Evolutionary conservation across 208 protist species (phyloP).

Genomic region (Crithidia expoeki): DNA sequence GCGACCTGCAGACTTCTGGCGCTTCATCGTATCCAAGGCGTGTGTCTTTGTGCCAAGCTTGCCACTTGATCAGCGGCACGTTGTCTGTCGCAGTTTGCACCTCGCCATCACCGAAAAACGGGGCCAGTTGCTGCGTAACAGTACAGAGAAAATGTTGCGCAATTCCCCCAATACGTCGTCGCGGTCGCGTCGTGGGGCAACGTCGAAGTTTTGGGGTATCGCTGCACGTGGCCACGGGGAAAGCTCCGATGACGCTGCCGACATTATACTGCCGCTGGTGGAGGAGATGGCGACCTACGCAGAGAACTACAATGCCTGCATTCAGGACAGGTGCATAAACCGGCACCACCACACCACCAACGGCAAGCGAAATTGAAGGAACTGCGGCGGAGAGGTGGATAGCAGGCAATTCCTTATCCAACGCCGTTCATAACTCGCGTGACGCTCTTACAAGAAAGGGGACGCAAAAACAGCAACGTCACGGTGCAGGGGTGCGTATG

Average conservation of each 20-base stretch:
- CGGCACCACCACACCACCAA: background rate
- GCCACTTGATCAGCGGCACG: slow-evolving; percentile 43
- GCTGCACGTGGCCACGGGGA: background rate
- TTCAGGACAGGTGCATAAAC: background rate
- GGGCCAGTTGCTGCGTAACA: slow-evolving; percentile 22
- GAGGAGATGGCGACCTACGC: slow-evolving; percentile 62
- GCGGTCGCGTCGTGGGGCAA: background rate
- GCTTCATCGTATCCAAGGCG: slow-evolving; percentile 76
- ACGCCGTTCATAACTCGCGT: too few species aligned
- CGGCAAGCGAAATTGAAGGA: background rate
- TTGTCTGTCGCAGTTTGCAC: slow-evolving; percentile 50
- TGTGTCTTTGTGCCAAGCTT: slow-evolving; percentile 76
- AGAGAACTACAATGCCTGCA: slow-evolving; percentile 51
- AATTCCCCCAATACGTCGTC: background rate
- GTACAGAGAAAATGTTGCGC: background rate
- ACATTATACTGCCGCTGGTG: slow-evolving; percentile 63
- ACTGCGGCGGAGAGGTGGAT: background rate
- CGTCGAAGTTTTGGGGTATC: background rate
- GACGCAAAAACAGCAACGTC: too few species aligned
- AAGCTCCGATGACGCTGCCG: slow-evolving; percentile 17
- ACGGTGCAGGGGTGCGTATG: background rate
- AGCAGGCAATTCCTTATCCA: too few species aligned
- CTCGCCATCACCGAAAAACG: slow-evolving; percentile 54
- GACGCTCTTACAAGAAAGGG: too few species aligned
- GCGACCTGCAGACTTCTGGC: slow-evolving; percentile 68